Percentiles rank a stretch among this genome's conserved stretches.
Evolutionary conservation across 2,329 filamentous ascomycete genomes (phyloP).

Genomic region (Paraphaeosphaeria sporulosa): DNA sequence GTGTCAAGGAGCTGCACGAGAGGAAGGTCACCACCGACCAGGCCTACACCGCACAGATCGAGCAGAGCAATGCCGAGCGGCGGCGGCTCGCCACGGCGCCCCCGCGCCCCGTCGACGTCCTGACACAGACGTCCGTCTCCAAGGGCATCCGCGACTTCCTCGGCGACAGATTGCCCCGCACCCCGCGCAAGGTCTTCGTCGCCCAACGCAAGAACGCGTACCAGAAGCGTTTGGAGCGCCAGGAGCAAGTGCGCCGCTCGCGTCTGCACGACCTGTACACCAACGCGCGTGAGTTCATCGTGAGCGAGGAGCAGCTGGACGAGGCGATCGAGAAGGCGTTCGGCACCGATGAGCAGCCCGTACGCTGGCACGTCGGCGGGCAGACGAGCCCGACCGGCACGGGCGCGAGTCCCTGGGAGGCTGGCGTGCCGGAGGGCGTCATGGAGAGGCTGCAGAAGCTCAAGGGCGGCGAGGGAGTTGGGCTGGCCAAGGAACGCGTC

Average conservation of each 20-base stretch:
- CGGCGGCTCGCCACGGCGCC: constrained; percentile 66
- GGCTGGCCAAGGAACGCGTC: constrained; percentile 64
- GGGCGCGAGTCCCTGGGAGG: constrained; percentile 43
- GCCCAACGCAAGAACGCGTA: constrained; percentile 42
- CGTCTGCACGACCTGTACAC: constrained; percentile 88
- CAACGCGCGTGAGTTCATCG: constrained; percentile 86
- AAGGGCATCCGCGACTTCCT: constrained; percentile 46
- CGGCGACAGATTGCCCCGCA: constrained; percentile 39
- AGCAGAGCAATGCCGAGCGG: constrained; percentile 54
- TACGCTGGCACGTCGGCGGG: constrained; percentile 48
- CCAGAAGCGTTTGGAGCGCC: constrained; percentile 56
- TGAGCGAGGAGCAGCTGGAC: constrained; percentile 78
- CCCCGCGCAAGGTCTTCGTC: constrained; percentile 30
- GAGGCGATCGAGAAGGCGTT: constrained; percentile 79
- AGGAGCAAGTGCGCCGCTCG: constrained; percentile 69
- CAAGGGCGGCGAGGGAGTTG: constrained; percentile 46
- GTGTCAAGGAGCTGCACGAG: constrained; percentile 72
- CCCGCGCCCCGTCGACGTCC: constrained; percentile 68
- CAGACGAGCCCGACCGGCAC: constrained; percentile 24
- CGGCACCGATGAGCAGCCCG: constrained; percentile 61
- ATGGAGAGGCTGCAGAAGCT: constrained; percentile 44
- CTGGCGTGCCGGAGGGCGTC: constrained; percentile 42
- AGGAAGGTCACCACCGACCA: constrained; percentile 40
- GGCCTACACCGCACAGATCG: constrained; percentile 28
- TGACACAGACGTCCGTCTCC: constrained; percentile 39